Conservation (phyloP, 177 flowering plant species). For the Tripterygium wilfordii region DNA sequence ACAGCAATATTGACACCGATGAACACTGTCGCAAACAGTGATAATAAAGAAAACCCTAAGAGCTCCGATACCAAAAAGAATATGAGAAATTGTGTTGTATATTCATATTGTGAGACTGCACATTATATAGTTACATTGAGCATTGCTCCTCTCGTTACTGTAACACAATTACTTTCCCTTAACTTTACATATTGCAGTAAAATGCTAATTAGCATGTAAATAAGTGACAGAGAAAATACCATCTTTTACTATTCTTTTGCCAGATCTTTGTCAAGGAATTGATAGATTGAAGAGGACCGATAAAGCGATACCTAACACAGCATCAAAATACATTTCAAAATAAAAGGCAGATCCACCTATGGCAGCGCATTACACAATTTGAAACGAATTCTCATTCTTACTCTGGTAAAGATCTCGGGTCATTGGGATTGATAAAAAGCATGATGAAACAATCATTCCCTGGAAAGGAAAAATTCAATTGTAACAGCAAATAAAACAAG, state of each 20-base stretch:
- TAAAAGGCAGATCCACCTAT: not conserved
- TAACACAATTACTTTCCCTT: too few relatives aligned
- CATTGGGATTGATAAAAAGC: conserved; percentile 33
- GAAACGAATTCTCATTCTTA: conserved; percentile 52
- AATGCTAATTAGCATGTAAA: not conserved
- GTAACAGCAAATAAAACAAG: not conserved
- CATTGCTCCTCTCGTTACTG: too few relatives aligned
- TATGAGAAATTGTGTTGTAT: too few relatives aligned
- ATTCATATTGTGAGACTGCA: too few relatives aligned
- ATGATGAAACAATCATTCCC: conserved; percentile 57
- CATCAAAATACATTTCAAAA: conserved; percentile 5
- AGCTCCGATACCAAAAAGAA: too few relatives aligned
- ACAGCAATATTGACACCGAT: too few relatives aligned
- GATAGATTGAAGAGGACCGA: conserved; percentile 48
- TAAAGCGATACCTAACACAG: conserved; percentile 59
- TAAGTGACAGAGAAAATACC: conserved; percentile 29
- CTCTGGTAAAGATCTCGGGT: conserved; percentile 74
- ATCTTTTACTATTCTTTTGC: conserved; percentile 51
- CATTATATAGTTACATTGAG: too few relatives aligned
- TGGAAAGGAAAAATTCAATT: conserved; percentile 7
- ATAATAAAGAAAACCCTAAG: too few relatives aligned
- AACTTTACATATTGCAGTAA: too few relatives aligned
- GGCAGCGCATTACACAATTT: conserved; percentile 1
- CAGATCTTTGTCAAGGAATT: conserved; percentile 42
- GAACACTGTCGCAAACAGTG: too few relatives aligned